phyloP scores from a whole-genome alignment of 768 basidiomycete genomes.

The Mycena amicta region DNA sequence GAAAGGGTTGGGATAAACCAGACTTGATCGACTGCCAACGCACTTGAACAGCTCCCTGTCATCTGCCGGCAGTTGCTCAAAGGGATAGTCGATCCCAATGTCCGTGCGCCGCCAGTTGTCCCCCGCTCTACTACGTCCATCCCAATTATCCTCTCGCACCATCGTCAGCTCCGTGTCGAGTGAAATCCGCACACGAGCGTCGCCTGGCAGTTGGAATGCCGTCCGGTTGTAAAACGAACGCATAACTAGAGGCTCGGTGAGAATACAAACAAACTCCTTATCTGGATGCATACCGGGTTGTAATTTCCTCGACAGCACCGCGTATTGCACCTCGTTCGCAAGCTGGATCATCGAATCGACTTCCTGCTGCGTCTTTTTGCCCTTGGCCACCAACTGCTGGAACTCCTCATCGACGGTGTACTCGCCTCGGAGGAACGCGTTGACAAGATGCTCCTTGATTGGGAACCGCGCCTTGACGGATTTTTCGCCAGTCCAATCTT shows the following conservation, averaged over 20 bases:
- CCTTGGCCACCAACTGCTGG: constrained; percentile 80
- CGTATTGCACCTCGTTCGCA: constrained; percentile 96
- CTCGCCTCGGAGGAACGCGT: constrained; percentile 86
- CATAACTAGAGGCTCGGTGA: constrained; percentile 61
- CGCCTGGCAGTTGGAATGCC: constrained; percentile 97
- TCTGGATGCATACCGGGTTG: constrained; percentile 68
- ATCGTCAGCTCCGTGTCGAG: constrained; percentile 96
- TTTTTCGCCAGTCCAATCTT: constrained; percentile 99
- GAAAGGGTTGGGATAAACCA: background rate
- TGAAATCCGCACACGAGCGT: constrained; percentile 97
- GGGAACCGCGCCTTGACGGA: constrained; percentile 97
- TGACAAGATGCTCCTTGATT: constrained; percentile 91
- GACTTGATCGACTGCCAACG: constrained; percentile 19
- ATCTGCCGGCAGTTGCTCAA: constrained; percentile 67
- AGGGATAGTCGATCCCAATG: constrained; percentile 91
- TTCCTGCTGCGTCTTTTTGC: constrained; percentile 91
- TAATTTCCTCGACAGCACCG: constrained; percentile 78
- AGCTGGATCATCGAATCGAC: constrained; percentile 94
- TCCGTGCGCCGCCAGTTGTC: constrained; percentile 95
- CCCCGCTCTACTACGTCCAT: constrained; percentile 71
- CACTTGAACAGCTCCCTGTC: constrained; percentile 95
- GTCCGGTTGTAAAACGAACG: constrained; percentile 98
- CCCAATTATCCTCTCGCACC: constrained; percentile 97
- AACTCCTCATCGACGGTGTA: constrained; percentile 95
- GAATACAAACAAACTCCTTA: background rate